Percentiles rank a stretch among this genome's conserved stretches.
Evolutionary conservation across 371 early-diverging fungal genomes (phyloP).

Genomic region (Rhizomucor miehei): DNA sequence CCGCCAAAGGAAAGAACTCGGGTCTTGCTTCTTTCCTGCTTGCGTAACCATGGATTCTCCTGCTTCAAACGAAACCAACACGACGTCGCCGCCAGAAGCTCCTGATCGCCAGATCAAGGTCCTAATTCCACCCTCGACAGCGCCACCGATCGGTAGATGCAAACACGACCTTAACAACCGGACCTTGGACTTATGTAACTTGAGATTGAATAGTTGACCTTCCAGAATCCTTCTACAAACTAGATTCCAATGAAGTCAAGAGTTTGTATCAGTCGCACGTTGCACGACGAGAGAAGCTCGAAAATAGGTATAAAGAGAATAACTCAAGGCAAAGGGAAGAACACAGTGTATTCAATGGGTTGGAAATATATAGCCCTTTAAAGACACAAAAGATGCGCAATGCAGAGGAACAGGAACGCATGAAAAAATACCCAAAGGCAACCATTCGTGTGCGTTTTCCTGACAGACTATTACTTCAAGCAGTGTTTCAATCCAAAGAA

Average conservation of each 20-base stretch:
- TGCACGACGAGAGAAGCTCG: slow-evolving; percentile 37
- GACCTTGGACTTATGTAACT: neutral
- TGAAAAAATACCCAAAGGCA: slow-evolving; percentile 46
- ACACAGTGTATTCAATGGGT: neutral
- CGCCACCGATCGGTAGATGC: slow-evolving; percentile 21
- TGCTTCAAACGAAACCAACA: no score
- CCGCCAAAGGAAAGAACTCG: no score
- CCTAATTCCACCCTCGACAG: slow-evolving; percentile 26
- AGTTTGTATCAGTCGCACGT: slow-evolving; percentile 38
- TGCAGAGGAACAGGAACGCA: slow-evolving; percentile 37
- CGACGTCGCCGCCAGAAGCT: neutral
- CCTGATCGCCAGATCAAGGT: slow-evolving; percentile 29
- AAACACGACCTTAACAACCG: neutral
- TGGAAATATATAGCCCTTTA: slow-evolving; percentile 36
- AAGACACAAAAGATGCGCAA: slow-evolving; percentile 47
- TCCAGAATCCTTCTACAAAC: slow-evolving; percentile 46
- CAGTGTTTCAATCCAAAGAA: slow-evolving; percentile 40
- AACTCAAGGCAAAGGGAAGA: no score
- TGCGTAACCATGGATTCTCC: neutral
- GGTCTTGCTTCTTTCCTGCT: neutral
- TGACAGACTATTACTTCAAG: slow-evolving; percentile 40
- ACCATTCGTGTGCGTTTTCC: slow-evolving; percentile 49
- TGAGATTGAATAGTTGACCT: slow-evolving; percentile 23
- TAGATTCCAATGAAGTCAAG: slow-evolving; percentile 34
- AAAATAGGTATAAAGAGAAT: slow-evolving; percentile 30